These are phyloP conservation scores for Leptographium wingfieldii DNA, from an alignment of 2,329 filamentous ascomycete species.

Conservation along the genomic window DNA sequence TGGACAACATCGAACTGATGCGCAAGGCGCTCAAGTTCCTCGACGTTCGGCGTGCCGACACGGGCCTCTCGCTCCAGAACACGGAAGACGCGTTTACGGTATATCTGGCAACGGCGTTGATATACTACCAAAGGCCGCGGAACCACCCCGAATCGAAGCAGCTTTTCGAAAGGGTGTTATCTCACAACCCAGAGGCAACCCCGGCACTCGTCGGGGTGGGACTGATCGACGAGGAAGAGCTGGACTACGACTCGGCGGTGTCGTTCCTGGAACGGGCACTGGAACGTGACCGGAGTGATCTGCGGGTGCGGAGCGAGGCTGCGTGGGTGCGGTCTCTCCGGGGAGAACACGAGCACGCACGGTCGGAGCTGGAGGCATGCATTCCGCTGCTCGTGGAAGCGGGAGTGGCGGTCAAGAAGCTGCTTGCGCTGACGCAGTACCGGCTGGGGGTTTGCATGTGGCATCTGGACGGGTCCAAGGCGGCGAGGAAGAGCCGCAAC, in stretches of 20 bases:
- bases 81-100: constrained; percentile 63
- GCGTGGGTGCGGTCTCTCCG: constrained; percentile 85
- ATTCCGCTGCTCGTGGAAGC: constrained; percentile 52
- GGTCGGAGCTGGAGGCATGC: constrained; percentile 57
- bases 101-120: constrained; percentile 72
- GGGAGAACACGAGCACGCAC: constrained; percentile 58
- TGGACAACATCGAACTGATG: constrained; percentile 66
- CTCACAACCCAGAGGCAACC: constrained; percentile 63
- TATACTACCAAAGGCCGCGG: constrained; percentile 80
- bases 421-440: constrained; percentile 79
- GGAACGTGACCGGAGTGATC: constrained; percentile 57
- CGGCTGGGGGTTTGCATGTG: constrained; percentile 78
- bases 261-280: constrained; percentile 69
- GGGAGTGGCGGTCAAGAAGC: constrained; percentile 44
- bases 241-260: constrained; percentile 72
- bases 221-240: constrained; percentile 83
- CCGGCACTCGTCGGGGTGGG: constrained; percentile 80
- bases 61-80: constrained; percentile 56
- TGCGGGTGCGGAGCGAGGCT: constrained; percentile 71
- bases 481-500: constrained; percentile 65
- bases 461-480: constrained; percentile 63
- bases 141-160: constrained; percentile 78
- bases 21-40: constrained; percentile 58
- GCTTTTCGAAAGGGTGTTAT: constrained; percentile 74
- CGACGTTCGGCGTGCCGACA: constrained; percentile 47